Percentiles rank a stretch among this genome's conserved stretches.
Evolutionary conservation across 2,329 filamentous ascomycete genomes (phyloP).

Genomic region (Penicillium expansum): DNA sequence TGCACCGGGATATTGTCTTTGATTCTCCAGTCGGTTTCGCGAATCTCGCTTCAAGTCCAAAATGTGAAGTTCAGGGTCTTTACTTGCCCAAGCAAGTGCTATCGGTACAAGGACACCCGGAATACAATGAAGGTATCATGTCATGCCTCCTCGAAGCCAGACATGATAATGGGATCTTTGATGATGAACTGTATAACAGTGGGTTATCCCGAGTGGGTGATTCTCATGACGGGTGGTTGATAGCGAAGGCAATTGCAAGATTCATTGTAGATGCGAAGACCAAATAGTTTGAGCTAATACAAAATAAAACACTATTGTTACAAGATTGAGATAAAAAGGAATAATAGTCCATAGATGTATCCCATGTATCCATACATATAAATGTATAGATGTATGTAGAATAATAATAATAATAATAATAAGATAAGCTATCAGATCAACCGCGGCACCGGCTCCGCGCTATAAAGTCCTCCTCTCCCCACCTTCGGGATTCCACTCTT

Average conservation of each 20-base stretch:
- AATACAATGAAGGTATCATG: slow-evolving; percentile 43
- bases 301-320: not conserved
- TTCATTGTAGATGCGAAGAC: not conserved
- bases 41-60: slow-evolving; percentile 44
- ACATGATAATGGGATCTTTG: slow-evolving; percentile 23
- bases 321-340: not conserved
- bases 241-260: slow-evolving; percentile 10
- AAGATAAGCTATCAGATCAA: not conserved
- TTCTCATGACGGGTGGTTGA: slow-evolving; percentile 23
- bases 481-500: not conserved
- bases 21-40: slow-evolving; percentile 41
- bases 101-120: slow-evolving; percentile 51
- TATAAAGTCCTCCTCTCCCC: slow-evolving; percentile 11
- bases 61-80: slow-evolving; percentile 47
- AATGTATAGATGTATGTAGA: too few relatives aligned
- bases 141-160: slow-evolving; percentile 30
- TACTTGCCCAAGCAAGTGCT: slow-evolving; percentile 42
- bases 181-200: slow-evolving; percentile 22
- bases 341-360: too few relatives aligned
- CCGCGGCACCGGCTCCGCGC: slow-evolving; percentile 6
- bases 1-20: slow-evolving; percentile 49
- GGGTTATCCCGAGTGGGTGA: slow-evolving; percentile 19
- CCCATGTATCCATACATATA: too few relatives aligned
- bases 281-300: not conserved
- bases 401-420: not conserved